Evolutionary conservation across 2,329 filamentous ascomycete species (phyloP).

Genomic region (Colletotrichum camelliae): DNA sequence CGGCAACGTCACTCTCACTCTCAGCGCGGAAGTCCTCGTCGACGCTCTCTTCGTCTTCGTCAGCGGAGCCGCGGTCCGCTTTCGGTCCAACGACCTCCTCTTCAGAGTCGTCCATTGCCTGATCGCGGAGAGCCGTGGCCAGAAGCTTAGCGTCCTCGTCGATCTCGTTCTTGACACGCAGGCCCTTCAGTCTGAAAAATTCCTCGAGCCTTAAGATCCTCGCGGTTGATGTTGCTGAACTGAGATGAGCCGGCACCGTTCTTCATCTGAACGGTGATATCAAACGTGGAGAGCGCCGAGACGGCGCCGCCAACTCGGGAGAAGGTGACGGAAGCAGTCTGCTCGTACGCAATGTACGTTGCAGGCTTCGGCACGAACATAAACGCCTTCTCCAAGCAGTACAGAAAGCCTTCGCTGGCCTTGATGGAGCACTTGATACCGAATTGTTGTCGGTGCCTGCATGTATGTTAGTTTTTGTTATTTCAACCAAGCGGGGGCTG

Average conservation of each 20-base stretch:
- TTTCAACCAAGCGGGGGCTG: background rate
- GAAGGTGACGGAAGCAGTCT: slow-evolving; percentile 90
- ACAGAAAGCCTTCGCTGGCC: slow-evolving; percentile 95
- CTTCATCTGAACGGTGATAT: slow-evolving; percentile 94
- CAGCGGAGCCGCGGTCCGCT: slow-evolving; percentile 85
- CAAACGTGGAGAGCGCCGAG: slow-evolving; percentile 93
- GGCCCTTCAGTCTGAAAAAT: slow-evolving; percentile 95
- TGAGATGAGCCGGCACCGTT: slow-evolving; percentile 85
- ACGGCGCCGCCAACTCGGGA: slow-evolving; percentile 94
- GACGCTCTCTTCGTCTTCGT: slow-evolving; percentile 93
- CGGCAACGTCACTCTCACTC: slow-evolving; percentile 92
- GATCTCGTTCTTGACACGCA: slow-evolving; percentile 98
- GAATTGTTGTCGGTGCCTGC: slow-evolving; percentile 84
- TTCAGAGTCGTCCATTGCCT: slow-evolving; percentile 83
- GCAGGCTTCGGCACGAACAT: slow-evolving; percentile 99
- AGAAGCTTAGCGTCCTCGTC: slow-evolving; percentile 86
- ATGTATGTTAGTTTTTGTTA: slow-evolving; percentile 27
- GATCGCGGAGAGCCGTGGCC: slow-evolving; percentile 81
- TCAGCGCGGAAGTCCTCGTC: slow-evolving; percentile 96
- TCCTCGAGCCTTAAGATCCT: slow-evolving; percentile 95
- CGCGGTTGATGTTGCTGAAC: slow-evolving; percentile 99
- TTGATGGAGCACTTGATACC: slow-evolving; percentile 99
- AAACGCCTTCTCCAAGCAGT: slow-evolving; percentile 97
- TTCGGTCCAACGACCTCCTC: slow-evolving; percentile 75
- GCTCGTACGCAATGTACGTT: slow-evolving; percentile 95